Evolutionary conservation across 345 rosid genomes (phyloP), one percentile per base, ranked within the genome.

Genomic region (Eutrema heterophyllum): DNA sequence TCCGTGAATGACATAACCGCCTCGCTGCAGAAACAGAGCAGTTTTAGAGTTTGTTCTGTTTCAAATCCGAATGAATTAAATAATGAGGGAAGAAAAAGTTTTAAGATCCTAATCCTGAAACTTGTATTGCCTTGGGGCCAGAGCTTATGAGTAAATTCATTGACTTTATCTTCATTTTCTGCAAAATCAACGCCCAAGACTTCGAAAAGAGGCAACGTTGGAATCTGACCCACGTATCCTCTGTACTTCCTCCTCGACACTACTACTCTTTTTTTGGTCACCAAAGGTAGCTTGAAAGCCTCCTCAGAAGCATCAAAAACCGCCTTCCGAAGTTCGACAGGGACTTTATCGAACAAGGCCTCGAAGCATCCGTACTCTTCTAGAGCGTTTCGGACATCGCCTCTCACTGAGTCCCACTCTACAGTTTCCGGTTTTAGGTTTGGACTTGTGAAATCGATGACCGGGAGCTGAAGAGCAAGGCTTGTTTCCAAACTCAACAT

Each of bases 301-400:
- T 75, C 57, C 3, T 76, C 27, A 15, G 75, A 35, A 15, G 24
- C 75, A 43, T 44, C 43, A 14, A 76, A 69, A 24, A 76, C 7
- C 15, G 50, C 75, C 41, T 61, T 62, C 18, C 64, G 51, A 51
- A 69, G 51, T 29, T 76, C 27, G 26, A 24, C 24, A n/a, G 64
- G 50, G 26, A 76, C 58, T 63, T 69, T 62, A 26, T 76, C 79
- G 10, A 76, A 76, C 57, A 68, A 68, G 65, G 75, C 79, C 58
- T 76, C 70, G 1, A 76, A 76, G 33, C 79, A 53, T 62, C 70
- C 79, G 0, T 61, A 76, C 14, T 69, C 75, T 76, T 62, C 79
- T 35, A 76, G 43, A 36, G 70, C 70, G 69, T n/a, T 70, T 38
- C 70, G 35, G 27, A 68, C 79, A 21, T 68, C 5, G 18, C 9